These are phyloP conservation scores for Helotiales sp. DNA, from an alignment of 2,329 filamentous ascomycete genomes.

Conservation along the genomic window DNA sequence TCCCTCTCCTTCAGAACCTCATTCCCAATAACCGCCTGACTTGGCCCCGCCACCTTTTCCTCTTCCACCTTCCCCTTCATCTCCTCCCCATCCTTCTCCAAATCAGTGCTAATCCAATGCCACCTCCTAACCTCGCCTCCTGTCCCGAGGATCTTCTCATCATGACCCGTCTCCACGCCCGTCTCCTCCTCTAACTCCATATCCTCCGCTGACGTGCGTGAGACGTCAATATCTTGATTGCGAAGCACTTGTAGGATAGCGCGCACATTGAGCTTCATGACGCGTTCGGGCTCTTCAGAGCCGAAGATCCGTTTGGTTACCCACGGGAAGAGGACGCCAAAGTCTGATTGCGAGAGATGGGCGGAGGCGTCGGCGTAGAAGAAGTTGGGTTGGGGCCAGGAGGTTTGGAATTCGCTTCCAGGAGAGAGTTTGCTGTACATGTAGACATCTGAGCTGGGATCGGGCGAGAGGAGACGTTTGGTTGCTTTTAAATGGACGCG, in stretches of 20 bases:
- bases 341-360: slow-evolving; percentile 83
- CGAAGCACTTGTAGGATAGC: slow-evolving; percentile 63
- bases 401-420: neutral
- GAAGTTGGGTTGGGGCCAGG: slow-evolving; percentile 60
- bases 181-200: slow-evolving; percentile 43
- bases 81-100: slow-evolving; percentile 27
- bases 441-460: slow-evolving; percentile 50
- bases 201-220: slow-evolving; percentile 50
- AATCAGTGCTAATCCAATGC: slow-evolving; percentile 39
- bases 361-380: slow-evolving; percentile 78
- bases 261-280: slow-evolving; percentile 62
- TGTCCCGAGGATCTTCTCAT: slow-evolving; percentile 36
- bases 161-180: slow-evolving; percentile 28
- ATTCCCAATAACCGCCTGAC: slow-evolving; percentile 19
- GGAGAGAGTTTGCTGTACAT: slow-evolving; percentile 19
- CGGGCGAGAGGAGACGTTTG: slow-evolving; percentile 66
- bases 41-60: slow-evolving; percentile 20
- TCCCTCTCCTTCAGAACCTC: slow-evolving; percentile 20
- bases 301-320: slow-evolving; percentile 63
- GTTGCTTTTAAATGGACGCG: slow-evolving; percentile 71
- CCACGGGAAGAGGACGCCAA: slow-evolving; percentile 81
- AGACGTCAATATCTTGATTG: slow-evolving; percentile 54
- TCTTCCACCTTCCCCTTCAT: slow-evolving; percentile 25
- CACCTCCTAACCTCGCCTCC: slow-evolving; percentile 37
- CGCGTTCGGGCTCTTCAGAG: slow-evolving; percentile 61